These are phyloP conservation scores for Gonapodya sp. DNA, from an alignment of 192 early-diverging fungal species.

Conservation along the genomic window DNA sequence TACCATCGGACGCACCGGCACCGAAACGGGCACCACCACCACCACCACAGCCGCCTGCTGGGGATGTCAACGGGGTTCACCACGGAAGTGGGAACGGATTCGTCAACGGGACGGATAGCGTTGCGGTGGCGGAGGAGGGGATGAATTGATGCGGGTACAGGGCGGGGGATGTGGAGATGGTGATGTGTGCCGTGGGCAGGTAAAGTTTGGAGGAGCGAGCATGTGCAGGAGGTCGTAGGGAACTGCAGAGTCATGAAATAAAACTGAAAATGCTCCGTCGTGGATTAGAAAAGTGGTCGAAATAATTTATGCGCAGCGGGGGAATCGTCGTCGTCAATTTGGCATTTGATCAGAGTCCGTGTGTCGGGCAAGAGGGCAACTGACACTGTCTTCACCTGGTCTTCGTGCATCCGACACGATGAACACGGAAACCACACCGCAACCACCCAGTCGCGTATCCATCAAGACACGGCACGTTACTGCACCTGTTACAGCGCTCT, in stretches of 20 bases:
- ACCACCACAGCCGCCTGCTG: not conserved
- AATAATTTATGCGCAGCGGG: no score
- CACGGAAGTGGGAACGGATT: not conserved
- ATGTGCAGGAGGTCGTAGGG: no score
- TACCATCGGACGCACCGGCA: not conserved
- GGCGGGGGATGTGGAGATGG: not conserved
- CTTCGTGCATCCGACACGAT: no score
- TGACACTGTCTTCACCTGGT: no score
- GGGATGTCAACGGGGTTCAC: not conserved
- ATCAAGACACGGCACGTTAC: not conserved
- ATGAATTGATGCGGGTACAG: not conserved
- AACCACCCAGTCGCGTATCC: no score
- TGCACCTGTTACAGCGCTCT: not conserved
- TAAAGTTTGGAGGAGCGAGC: not conserved
- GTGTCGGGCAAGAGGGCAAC: no score
- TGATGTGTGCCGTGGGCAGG: not conserved
- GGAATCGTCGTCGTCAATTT: no score
- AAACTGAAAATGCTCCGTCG: no score
- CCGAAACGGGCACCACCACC: not conserved
- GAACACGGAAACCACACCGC: no score
- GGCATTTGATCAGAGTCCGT: no score
- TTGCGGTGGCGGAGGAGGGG: not conserved
- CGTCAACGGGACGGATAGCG: not conserved
- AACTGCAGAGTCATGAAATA: no score
- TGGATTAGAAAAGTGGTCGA: no score